Base-by-base conservation (phyloP, 257 asterid species). In the Leptodermis oblonga region DNA sequence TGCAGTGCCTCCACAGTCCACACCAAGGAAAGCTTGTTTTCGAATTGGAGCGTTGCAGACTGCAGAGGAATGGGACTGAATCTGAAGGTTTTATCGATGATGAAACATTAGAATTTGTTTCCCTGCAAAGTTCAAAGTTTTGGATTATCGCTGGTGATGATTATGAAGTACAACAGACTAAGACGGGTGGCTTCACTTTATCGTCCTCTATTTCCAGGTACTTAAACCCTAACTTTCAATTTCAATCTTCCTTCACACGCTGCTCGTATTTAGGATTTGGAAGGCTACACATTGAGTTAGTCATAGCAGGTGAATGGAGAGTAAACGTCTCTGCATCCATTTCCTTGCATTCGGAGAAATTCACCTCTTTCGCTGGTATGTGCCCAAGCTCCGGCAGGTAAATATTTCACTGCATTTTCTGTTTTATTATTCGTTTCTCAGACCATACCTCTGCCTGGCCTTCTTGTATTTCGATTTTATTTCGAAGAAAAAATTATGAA, bases 161-260 rank as follows among this genome's bases (percentile, higher is more conserved):
- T 49, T 56, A 84, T 87, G 87, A 81, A 76, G 77, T 58, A 81
- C 65, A 76, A 81, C 67, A 37, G 65, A 15, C n/a, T 33, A 25
- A 36, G 77, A 55, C 56, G 78, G 36, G 70, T 75, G 53, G 76
- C 87, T 76, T 78, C 86, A 37, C 12, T 80, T 45, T 65, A n/a
- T n/a, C n/a, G 69, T 73, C 53, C 76, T n/a, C 48, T 72, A 51
- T 13, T 61, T 51, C 67, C 72, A 55, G 87, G 92, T 84, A n/a
- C 82, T n/a, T 76, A 69, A 69, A 26, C 62, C 70, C 73, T 48
- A 45, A 17, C 15, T 18, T 41, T 53, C 46, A 18, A 18, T 1
- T 25, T 3, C 22, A 31, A 17, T 15, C 30, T 10, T 39, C 43
- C 43, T 39, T 39, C 10, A 39, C 59, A 52, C 31, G 17, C 36